Evolutionary conservation across 305 asterid species (phyloP), one percentile per base, ranked within the genome.

Genomic region (Fraxinus platypoda): DNA sequence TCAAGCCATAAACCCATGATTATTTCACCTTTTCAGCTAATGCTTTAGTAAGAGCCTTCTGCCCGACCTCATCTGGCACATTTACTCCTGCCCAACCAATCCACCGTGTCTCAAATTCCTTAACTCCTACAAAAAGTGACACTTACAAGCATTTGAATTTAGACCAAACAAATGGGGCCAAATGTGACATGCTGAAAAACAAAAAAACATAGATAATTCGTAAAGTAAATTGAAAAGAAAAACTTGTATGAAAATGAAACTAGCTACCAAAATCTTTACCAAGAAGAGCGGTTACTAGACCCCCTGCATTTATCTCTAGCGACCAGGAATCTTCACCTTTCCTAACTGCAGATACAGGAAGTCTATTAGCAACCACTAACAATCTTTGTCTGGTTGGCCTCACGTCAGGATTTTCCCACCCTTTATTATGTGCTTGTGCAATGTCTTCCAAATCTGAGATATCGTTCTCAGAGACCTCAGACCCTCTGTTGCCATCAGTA

Each of bases 21-120:
- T 25, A 78, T n/a, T 71, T 76, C 62, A 95, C 98, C 98, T 95
- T 95, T 86, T 95, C 98, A 77, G 98, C 97, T 38, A 95, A 89
- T 78, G 98, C 95, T 87, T 84, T 84, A 62, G 97, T 86, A 82
- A 95, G 97, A 72, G 98, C 93, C 88, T 82, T 88, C 84, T 93
- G 91, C 76, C 98, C 98, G 9, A 90, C 91, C 90, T 92, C 96
- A 77, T 95, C 98, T 12, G 98, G 95, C 85, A 95, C 98, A 87
- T 95, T 93, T n/a, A 95, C 97, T 77, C 98, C 98, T 3, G 98
- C 98, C 98, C 98, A 95, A 81, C 98, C 98, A 80, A 95, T 95
- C 98, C 98, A 95, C 81, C 93, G 91, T 21, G 98, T 95, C 89
- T 95, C 98, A 82, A 95, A 89, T 84, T 93, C 98, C 90, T 91